Percentiles rank a stretch among this genome's conserved stretches.
Evolutionary conservation across 2,329 filamentous ascomycete species (phyloP).

Genomic region (Calonectria ilicicola): DNA sequence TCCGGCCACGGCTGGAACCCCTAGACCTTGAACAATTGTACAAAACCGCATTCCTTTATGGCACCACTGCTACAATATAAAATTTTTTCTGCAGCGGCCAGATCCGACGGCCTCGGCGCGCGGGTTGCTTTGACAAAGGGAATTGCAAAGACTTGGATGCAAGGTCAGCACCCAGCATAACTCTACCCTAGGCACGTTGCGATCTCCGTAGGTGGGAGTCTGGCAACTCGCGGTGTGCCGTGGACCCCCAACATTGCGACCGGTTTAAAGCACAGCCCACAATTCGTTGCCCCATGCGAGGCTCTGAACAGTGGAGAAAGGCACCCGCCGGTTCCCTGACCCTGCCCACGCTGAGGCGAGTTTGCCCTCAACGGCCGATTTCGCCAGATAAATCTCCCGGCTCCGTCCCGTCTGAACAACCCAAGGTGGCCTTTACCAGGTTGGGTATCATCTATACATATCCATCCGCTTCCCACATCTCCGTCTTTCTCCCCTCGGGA

Average conservation of each 20-base stretch:
- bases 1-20: neutral
- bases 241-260: neutral
- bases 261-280: neutral
- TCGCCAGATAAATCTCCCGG: constrained; percentile 23
- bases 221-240: neutral
- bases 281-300: neutral
- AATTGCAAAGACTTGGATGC: neutral
- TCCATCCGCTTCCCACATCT: neutral
- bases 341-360: constrained; percentile 2
- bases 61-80: constrained; percentile 4
- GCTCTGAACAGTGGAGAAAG: constrained; percentile 17
- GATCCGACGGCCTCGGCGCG: constrained; percentile 6
- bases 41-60: neutral
- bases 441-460: constrained; percentile 1
- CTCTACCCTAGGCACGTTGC: neutral
- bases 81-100: constrained; percentile 7
- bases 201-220: neutral
- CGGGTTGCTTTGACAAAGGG: neutral
- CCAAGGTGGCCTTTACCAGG: constrained; percentile 1
- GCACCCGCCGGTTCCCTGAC: constrained; percentile 11
- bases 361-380: constrained; percentile 21
- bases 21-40: neutral
- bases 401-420: constrained; percentile 15
- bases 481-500: neutral
- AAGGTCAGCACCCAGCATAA: neutral